Base-by-base conservation (phyloP, 192 early-diverging fungal species). In the Chytriomyces hyalinus region DNA sequence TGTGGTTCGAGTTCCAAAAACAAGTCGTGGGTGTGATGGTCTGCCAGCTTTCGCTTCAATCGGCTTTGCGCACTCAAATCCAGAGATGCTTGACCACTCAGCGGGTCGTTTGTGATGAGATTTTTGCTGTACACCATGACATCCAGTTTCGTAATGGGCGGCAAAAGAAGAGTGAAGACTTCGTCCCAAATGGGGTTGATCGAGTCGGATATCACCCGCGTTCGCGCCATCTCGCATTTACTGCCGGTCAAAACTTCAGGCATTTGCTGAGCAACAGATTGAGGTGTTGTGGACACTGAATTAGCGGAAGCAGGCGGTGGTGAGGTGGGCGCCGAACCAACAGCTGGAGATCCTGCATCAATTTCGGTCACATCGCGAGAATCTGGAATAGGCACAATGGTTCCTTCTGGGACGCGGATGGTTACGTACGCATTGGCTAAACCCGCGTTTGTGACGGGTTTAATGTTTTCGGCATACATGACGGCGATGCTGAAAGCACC, bases 171-270 rank as follows among this genome's bases (percentile, higher is more conserved):
- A 20, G 82, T 61, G 78, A 86, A 86, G 8, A 83, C 83, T 78
- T 89, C 87, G 65, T 89, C 87, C 87, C 87, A 89, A 3, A 75
- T 80, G 15, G 86, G 86, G 68, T 88, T 88, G n/a, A 89, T 51
- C 6, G 82, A 76, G 59, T 89, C 87, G 24, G 67, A 44, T 67
- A 89, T 82, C 10, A 79, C 83, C 11, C 86, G 79, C 6, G 86
- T 81, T 26, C 86, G 78, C 6, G 79, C 79, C 61, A 89, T 70
- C 67, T 89, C 87, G 59, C 84, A 86, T 7, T 47, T 51, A 36
- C 50, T 50, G 22, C 87, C 87, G 26, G 63, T 84, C 64, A 88
- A 61, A 57, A 86, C 73, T 13, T 50, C 50, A 9, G 81, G 80
- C n/a, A 36, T 64, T 10, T 64, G 62, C 46, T 20, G 53, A 57